Evolutionary conservation across 2,329 filamentous ascomycete genomes (phyloP), one percentile per base, ranked within the genome.

Genomic region (Pseudogymnoascus sp.): DNA sequence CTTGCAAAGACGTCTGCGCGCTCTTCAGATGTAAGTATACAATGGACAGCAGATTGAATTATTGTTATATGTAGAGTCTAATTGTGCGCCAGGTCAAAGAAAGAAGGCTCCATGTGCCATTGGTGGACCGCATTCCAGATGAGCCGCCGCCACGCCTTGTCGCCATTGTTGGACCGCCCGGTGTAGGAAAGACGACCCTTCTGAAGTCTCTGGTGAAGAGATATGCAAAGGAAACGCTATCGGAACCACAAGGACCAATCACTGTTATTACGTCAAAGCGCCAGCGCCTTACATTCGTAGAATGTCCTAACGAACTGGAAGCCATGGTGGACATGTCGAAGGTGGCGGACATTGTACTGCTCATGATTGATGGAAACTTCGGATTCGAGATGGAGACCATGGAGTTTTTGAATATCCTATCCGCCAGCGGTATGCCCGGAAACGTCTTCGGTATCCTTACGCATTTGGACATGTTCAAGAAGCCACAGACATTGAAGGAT

Each of bases 301-400:
- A 99, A 84, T 96, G 91, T 72, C 92, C 95, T n/a, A 93, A 97
- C 72, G 92, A 94, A 69, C 84, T 99, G 61, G 92, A 95, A 65
- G 89, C 90, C 67, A 97, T 97, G 91, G 92, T 99, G 66, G 94
- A 99, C 75, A 84, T 97, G 62, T 91, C 94, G 64, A 99, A 99
- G 77, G 90, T 99, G 44, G 94, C 95, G 15, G 94, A 99, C 74
- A 97, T 99, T 70, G 91, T 97, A 5, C 81, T 99, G 59, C 83
- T 99, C 62, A 94, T 99, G 90, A 99, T 99, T 69, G 94, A 99
- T 73, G 95, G 94, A 62, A 97, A 97, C 77, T 99, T 90, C 71
- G 95, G 94, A 12, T 99, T 99, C 72, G 94, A 99, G 77, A 99
- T 99, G 94, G 94, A 99, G 81, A 99, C 94, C 0, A 99, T 99